These are phyloP conservation scores for Cyberlindnera euphorbiiphila DNA, from an alignment of 805 yeast species.

Conservation along the genomic window DNA sequence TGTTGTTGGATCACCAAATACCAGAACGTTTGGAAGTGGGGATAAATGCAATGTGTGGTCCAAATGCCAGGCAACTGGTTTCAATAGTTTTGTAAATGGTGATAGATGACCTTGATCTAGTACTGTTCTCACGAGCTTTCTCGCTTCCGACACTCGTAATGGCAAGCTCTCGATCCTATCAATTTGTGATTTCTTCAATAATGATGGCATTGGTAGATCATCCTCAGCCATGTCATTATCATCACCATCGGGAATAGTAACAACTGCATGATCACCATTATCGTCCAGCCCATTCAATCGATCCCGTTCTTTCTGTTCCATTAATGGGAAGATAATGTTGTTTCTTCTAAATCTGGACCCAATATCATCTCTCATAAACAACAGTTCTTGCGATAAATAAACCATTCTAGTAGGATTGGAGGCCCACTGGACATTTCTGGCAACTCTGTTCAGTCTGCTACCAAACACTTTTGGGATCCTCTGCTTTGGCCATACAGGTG, in stretches of 20 bases:
- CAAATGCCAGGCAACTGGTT: constrained; percentile 66
- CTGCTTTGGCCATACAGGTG: constrained; percentile 71
- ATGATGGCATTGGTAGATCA: background rate
- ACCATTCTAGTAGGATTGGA: constrained; percentile 78
- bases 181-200: constrained; percentile 24
- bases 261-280: constrained; percentile 2
- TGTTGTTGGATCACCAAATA: constrained; percentile 68
- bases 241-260: constrained; percentile 1
- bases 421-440: constrained; percentile 51
- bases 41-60: constrained; percentile 67
- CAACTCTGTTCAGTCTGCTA: constrained; percentile 57
- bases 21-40: constrained; percentile 69
- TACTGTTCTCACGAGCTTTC: constrained; percentile 72
- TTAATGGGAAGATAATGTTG: constrained; percentile 50
- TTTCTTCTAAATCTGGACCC: constrained; percentile 69
- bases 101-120: constrained; percentile 85
- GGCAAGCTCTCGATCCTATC: constrained; percentile 36
- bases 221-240: constrained; percentile 1
- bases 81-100: constrained; percentile 61
- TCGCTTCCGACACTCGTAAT: constrained; percentile 51
- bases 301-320: constrained; percentile 23
- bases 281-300: constrained; percentile 20
- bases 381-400: constrained; percentile 82
- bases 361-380: constrained; percentile 67
- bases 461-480: constrained; percentile 72